These are phyloP conservation scores for Coemansia guatemalensis DNA, from an alignment of 192 early-diverging fungal genomes.

Conservation along the genomic window DNA sequence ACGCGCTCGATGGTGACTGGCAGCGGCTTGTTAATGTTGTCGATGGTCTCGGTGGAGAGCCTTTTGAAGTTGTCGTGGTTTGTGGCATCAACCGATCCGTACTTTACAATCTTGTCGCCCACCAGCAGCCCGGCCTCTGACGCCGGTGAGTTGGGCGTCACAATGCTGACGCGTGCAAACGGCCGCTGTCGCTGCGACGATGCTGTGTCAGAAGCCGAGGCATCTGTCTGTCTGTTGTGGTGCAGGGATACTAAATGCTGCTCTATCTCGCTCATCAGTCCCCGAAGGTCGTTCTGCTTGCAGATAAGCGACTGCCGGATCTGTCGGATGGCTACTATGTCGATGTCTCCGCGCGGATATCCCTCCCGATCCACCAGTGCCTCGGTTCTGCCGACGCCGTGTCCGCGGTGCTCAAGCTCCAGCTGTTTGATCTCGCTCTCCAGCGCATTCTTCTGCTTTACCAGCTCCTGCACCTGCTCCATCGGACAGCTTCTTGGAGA, in stretches of 20 bases:
- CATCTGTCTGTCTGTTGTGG: neutral
- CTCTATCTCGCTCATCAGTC: slow-evolving; percentile 59
- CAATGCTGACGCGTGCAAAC: slow-evolving; percentile 47
- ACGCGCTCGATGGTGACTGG: slow-evolving; percentile 31
- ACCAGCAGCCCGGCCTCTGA: slow-evolving; percentile 33
- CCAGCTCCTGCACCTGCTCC: slow-evolving; percentile 31
- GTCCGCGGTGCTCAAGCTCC: slow-evolving; percentile 22
- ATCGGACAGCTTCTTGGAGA: neutral
- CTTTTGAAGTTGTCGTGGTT: slow-evolving; percentile 27
- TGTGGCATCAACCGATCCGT: slow-evolving; percentile 17
- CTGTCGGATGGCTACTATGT: slow-evolving; percentile 60
- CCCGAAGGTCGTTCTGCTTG: slow-evolving; percentile 60
- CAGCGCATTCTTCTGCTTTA: slow-evolving; percentile 31
- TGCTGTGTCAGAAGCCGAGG: neutral
- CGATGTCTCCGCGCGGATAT: slow-evolving; percentile 70
- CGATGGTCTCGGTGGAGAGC: slow-evolving; percentile 17
- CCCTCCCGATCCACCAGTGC: slow-evolving; percentile 60
- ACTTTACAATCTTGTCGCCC: slow-evolving; percentile 35
- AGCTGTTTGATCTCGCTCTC: slow-evolving; percentile 39
- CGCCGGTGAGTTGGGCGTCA: slow-evolving; percentile 39
- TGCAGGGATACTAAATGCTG: slow-evolving; percentile 53
- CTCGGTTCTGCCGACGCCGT: slow-evolving; percentile 55
- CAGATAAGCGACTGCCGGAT: slow-evolving; percentile 54
- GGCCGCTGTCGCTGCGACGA: slow-evolving; percentile 10
- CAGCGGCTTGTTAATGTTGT: slow-evolving; percentile 24